These are phyloP conservation scores for Aspergillus heteromorphus DNA, from an alignment of 495 filamentous ascomycete species.

Conservation along the genomic window DNA sequence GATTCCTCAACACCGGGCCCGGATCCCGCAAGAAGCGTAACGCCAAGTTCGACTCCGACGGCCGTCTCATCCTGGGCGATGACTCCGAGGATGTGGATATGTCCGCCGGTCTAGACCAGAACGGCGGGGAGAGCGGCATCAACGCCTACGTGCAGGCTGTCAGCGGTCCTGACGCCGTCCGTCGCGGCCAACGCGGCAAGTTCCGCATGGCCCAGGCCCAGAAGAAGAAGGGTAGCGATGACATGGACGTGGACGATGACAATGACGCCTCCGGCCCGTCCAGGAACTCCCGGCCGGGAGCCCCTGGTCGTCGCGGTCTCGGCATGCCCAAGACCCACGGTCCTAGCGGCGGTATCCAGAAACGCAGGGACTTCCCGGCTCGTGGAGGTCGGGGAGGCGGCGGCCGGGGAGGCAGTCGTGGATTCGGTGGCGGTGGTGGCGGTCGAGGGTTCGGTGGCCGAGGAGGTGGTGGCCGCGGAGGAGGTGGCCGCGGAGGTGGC, in stretches of 20 bases:
- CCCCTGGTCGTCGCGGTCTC: slow-evolving; percentile 37
- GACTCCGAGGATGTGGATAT: slow-evolving; percentile 55
- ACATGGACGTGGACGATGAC: slow-evolving; percentile 66
- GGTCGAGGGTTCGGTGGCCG: slow-evolving; percentile 16
- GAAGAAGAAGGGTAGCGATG: slow-evolving; percentile 52
- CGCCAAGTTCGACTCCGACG: slow-evolving; percentile 73
- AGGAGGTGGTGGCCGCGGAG: slow-evolving; percentile 6
- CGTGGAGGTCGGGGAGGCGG: slow-evolving; percentile 7
- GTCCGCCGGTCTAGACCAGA: slow-evolving; percentile 48
- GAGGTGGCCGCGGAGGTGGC: slow-evolving; percentile 12
- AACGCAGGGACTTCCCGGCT: slow-evolving; percentile 20
- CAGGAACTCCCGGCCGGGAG: slow-evolving; percentile 10
- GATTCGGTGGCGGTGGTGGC: slow-evolving; percentile 12
- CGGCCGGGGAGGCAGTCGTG: slow-evolving; percentile 28
- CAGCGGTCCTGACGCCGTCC: slow-evolving; percentile 73
- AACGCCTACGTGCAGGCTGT: slow-evolving; percentile 92
- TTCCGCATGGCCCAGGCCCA: slow-evolving; percentile 74
- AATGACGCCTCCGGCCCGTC: slow-evolving; percentile 11
- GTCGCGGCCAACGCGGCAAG: slow-evolving; percentile 75
- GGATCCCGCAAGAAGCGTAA: slow-evolving; percentile 42
- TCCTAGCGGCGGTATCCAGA: slow-evolving; percentile 34
- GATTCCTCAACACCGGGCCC: slow-evolving; percentile 39
- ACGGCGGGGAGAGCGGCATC: slow-evolving; percentile 53
- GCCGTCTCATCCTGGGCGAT: slow-evolving; percentile 76
- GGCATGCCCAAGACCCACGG: slow-evolving; percentile 43